Conservation (phyloP, 768 basidiomycete species). For the Hygrocybe punicea region DNA sequence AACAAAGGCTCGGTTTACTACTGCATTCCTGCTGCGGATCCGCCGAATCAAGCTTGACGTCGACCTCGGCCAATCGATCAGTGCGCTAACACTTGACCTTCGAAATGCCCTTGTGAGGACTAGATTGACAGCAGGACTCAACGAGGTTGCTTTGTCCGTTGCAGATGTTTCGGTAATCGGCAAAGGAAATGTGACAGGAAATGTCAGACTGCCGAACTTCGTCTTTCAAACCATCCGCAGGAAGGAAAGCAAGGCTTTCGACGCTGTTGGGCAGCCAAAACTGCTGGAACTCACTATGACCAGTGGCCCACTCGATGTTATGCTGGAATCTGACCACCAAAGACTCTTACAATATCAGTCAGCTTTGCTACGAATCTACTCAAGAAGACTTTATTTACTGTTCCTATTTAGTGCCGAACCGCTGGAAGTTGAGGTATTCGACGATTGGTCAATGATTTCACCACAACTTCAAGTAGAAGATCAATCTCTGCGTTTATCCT, state of each 20-base stretch:
- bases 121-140: conserved; percentile 54
- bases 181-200: conserved; percentile 68
- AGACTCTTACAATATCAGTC: conserved; percentile 73
- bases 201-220: conserved; percentile 62
- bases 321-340: conserved; percentile 74
- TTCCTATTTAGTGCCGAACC: conserved; percentile 63
- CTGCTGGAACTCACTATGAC: conserved; percentile 75
- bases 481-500: conserved; percentile 64
- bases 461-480: conserved; percentile 40
- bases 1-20: conserved; percentile 49
- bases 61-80: conserved; percentile 86
- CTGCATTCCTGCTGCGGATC: conserved; percentile 64
- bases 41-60: conserved; percentile 70
- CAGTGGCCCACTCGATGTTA: conserved; percentile 62
- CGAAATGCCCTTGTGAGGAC: conserved; percentile 62
- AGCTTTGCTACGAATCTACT: conserved; percentile 18
- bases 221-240: conserved; percentile 72
- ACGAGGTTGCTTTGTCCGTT: conserved; percentile 65
- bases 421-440: conserved; percentile 65
- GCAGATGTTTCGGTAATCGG: conserved; percentile 65
- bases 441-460: conserved; percentile 71
- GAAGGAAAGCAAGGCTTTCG: conserved; percentile 38
- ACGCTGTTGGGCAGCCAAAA: conserved; percentile 38
- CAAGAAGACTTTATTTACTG: conserved; percentile 2
- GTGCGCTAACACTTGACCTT: conserved; percentile 62